These are phyloP conservation scores for Solanum habrochaites DNA, from an alignment of 257 asterid genomes.

Conservation along the genomic window DNA sequence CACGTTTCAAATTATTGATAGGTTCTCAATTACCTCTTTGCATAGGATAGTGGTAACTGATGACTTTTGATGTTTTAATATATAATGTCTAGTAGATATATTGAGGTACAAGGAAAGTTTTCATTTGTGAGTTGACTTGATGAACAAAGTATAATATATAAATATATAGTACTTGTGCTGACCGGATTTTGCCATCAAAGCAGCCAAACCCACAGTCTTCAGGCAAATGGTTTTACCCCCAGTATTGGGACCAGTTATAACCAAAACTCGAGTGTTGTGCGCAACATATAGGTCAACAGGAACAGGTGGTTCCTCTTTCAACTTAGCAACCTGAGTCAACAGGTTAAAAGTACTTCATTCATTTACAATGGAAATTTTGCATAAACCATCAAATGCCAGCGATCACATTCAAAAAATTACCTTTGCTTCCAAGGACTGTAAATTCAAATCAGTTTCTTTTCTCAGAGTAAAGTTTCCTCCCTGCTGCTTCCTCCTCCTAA, in stretches of 20 bases:
- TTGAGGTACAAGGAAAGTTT: neutral
- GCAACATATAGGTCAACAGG: conserved; percentile 69
- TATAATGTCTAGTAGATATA: neutral
- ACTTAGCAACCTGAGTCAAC: conserved; percentile 48
- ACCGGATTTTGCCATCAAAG: conserved; percentile 99
- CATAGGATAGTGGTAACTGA: neutral
- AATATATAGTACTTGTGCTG: neutral
- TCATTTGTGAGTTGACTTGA: neutral
- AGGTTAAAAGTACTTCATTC: neutral
- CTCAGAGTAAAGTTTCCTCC: conserved; percentile 34
- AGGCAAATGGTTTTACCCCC: conserved; percentile 97
- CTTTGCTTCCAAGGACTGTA: conserved; percentile 65
- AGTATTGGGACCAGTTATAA: conserved; percentile 94
- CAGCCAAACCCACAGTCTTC: conserved; percentile 96
- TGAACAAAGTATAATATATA: neutral
- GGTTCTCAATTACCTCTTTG: neutral
- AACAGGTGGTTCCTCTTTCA: conserved; percentile 64
- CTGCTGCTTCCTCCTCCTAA: conserved; percentile 72
- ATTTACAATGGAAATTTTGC: neutral
- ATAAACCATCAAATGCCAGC: neutral
- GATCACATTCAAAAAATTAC: conserved; percentile 8
- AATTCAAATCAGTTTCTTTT: conserved; percentile 28
- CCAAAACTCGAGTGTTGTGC: conserved; percentile 53
- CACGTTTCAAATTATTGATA: neutral
- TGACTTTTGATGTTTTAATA: neutral